Base-by-base conservation (phyloP, 1,139 yeast genomes). In the Yamadazyma spencermartinsiae region DNA sequence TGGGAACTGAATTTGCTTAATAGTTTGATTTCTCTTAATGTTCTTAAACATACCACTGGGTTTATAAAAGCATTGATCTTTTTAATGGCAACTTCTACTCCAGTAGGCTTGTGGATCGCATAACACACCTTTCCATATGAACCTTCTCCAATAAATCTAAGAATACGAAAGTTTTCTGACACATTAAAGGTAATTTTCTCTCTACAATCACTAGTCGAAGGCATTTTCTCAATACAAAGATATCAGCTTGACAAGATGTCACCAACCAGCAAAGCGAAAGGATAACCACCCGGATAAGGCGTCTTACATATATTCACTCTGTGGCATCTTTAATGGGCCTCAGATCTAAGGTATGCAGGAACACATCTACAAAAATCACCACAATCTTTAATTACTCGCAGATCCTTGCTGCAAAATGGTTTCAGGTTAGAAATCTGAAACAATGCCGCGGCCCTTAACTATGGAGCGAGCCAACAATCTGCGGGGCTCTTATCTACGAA, bases 51-150 rank as follows among this genome's bases (percentile, higher is more conserved):
- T 31, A 70, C 57, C 33, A 69, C 47, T 1, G 65, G 55, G 38
- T 61, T 61, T n/a, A 56, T 58, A 44, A 69, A 69, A 1, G 75
- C 74, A 37, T 63, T 66, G 3, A 72, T 59, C 38, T 64, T 68
- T 46, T 70, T 70, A 36, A 72, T 68, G 5, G 77, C 77, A 5
- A 72, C 76, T 33, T 56, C 54, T 13, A 56, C 61, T 2, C 63
- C 60, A 1, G 72, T 63, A 1, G 74, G 70, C 32, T 52, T 54
- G 41, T 72, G 73, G 11, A 57, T 51, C 1, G 75, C 76, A 16
- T 60, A 55, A 38, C 72, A 66, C 2, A 72, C 77, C 2, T 66
- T 56, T 1, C 77, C 77, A 43, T 71, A 72, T 1, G 76, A 74
- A 2, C 77, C 77, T 41, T 64, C 66, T 3, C 76, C 76, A 4